Base-by-base conservation (phyloP, 2,329 filamentous ascomycete species). In the Paraconiothyrium brasiliense region DNA sequence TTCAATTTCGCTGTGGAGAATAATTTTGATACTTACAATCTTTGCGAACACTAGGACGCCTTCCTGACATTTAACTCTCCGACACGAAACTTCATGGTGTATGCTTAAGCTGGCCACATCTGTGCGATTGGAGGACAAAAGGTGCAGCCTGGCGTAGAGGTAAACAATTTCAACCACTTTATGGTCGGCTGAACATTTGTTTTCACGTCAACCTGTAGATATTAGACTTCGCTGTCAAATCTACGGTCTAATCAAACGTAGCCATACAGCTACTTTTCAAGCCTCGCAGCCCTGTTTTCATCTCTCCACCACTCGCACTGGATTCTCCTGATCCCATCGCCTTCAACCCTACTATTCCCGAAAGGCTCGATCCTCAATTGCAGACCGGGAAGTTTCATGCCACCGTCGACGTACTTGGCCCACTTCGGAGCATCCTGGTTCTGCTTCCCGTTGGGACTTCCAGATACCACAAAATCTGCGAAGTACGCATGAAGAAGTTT, bases 401-500 rank as follows among this genome's bases (percentile, higher is more conserved):
- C 57, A 10, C n/a, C 48, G 52, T 73, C 57, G 10, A 61, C 64
- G 59, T 83, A 83, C 34, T 55, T 67, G 0, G 81, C 81, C 81
- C 81, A 83, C 1, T 69, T 67, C 54, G 71, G 72, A 30, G 73
- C 51, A 30, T 66, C 76, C 6, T 48, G 57, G 32, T 66, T 59
- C 16, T 62, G 61, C 10, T 66, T 67, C 0, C 54, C 58, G 59
- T 81, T 83, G 6, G 81, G 81, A 61, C 81, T 73, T 14, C 77
- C 70, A 32, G 76, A 67, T 5, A 73, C 68, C 4, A 83, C 78
- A 63, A 83, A 83, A 13, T 73, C 71, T 0, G 77, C 75, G 68
- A 81, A 83, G 48, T 74, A 78, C 9, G 69, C 71, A 54, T 75
- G 74, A 69, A 83, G 79, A 13, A 79, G 60, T 46, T 71, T 71